Evolutionary conservation across 352 stramenopile genomes (phyloP).

Genomic region (Phytophthora kernoviae): DNA sequence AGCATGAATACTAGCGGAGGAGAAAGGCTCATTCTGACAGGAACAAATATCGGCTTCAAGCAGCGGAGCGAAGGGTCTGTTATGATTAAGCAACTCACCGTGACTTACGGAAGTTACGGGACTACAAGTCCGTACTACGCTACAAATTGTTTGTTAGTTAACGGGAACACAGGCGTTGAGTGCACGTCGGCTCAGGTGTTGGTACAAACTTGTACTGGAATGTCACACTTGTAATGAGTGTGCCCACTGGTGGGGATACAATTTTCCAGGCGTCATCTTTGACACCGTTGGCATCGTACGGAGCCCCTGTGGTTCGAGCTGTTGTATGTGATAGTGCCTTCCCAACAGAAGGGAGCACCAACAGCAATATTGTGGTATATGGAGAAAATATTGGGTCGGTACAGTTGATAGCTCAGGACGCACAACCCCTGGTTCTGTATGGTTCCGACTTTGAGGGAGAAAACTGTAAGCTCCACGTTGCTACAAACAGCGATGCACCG

Average conservation of each 20-base stretch:
- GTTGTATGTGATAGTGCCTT: constrained; percentile 41
- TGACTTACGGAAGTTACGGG: constrained; percentile 54
- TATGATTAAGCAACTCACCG: constrained; percentile 39
- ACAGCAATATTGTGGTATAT: constrained; percentile 42
- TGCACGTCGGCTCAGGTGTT: constrained; percentile 47
- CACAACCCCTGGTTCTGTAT: constrained; percentile 36
- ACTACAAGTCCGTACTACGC: constrained; percentile 36
- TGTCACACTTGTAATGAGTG: constrained; percentile 51
- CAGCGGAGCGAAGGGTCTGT: constrained; percentile 44
- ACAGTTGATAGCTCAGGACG: constrained; percentile 12
- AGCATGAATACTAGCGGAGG: constrained; percentile 44
- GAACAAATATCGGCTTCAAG: constrained; percentile 65
- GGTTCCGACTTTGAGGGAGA: constrained; percentile 37
- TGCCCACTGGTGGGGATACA: constrained; percentile 37
- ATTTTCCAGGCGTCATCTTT: constrained; percentile 47
- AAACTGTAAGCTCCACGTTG: constrained; percentile 26
- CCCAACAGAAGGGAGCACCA: constrained; percentile 38
- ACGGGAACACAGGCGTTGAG: constrained; percentile 51
- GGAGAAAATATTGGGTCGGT: constrained; percentile 48
- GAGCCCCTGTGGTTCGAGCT: constrained; percentile 24
- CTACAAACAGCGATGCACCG: not conserved
- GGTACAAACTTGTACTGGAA: constrained; percentile 54
- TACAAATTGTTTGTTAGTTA: constrained; percentile 45
- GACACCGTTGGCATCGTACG: constrained; percentile 44
- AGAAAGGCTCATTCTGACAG: constrained; percentile 40